Base-by-base conservation (phyloP, 2,329 filamentous ascomycete genomes). In the Xenoacremonium recifei region DNA sequence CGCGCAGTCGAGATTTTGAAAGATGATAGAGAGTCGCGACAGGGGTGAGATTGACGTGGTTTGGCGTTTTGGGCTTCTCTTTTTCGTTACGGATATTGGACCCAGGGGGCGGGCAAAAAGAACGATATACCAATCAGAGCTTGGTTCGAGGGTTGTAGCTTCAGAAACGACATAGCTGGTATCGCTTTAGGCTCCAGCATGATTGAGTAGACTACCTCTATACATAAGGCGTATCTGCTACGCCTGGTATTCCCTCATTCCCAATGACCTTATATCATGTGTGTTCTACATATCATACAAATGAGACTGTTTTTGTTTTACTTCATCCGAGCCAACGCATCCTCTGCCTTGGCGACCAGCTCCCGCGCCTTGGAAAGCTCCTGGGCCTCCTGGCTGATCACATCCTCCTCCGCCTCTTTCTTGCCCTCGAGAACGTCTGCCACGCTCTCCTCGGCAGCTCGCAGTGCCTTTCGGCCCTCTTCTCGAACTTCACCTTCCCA, bases 401-500 rank as follows among this genome's bases (percentile, higher is more conserved):
- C 42, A 29, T 60, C 57, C 16, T 51, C 42, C 30, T 60, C 57
- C 16, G 51, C 50, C 4, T 55, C 49, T 16, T 50, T 48, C 17
- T 47, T 44, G 4, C 56, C 57, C 13, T 67, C 66, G 13, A 84
- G 58, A 16, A 75, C 70, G 9, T 70, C 62, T 0, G 63, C 69
- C 19, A 84, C 66, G 35, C 72, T 76, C 33, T 69, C 64, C 59
- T 84, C 81, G 2, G 76, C 73, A 4, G 68, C 75, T 40, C 77
- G 66, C 6, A 85, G 72, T 5, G 80, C 78, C 61, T 82, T 83
- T 51, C 81, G 74, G 2, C 82, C 82, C 44, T 84, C 80, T 48
- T 85, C 82, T 29, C 79, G 71, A n/a, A 85, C 80, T 50, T 84
- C 80, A 2, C 75, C 77, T 57, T 85, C 78, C 82, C 82, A 85